A percentile compares a stretch with the other conserved stretches of the same genome.
Conservation (phyloP, 169 alveolate species). For the Plasmodium ovale region DNA sequence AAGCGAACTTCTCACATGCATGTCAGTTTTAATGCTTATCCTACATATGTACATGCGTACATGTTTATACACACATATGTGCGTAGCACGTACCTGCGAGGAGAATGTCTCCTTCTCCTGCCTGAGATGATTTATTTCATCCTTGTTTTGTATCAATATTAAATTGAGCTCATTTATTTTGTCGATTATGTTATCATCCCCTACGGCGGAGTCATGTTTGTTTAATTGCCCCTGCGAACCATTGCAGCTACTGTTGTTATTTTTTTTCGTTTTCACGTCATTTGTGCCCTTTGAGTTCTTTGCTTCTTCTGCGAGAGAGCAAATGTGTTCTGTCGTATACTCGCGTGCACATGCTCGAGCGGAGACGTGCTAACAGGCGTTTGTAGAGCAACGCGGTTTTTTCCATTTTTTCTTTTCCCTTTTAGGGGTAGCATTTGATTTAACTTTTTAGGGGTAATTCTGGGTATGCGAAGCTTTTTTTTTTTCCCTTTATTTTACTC, state of each 20-base stretch:
- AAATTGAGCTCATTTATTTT: conserved; percentile 56
- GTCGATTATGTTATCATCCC: conserved; percentile 49
- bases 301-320: background rate
- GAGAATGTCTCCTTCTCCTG: conserved; percentile 58
- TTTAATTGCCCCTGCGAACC: background rate
- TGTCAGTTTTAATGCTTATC: background rate
- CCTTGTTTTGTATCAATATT: conserved; percentile 34
- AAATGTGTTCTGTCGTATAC: background rate
- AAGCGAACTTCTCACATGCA: background rate
- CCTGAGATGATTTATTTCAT: conserved; percentile 29
- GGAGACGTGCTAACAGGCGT: too few relatives aligned
- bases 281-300: background rate
- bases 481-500: conserved; percentile 26
- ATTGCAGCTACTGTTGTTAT: background rate
- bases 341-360: too few relatives aligned
- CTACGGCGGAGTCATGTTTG: conserved; percentile 11
- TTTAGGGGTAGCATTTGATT: conserved; percentile 13
- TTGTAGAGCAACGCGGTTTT: too few relatives aligned
- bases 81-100: conserved; percentile 32
- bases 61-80: background rate
- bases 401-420: conserved; percentile 3
- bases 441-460: conserved; percentile 47
- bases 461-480: conserved; percentile 10
- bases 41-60: background rate
- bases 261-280: background rate